These are phyloP conservation scores for Quercus berberidifolia DNA, from an alignment of 306 rosid genomes.

Conservation along the genomic window DNA sequence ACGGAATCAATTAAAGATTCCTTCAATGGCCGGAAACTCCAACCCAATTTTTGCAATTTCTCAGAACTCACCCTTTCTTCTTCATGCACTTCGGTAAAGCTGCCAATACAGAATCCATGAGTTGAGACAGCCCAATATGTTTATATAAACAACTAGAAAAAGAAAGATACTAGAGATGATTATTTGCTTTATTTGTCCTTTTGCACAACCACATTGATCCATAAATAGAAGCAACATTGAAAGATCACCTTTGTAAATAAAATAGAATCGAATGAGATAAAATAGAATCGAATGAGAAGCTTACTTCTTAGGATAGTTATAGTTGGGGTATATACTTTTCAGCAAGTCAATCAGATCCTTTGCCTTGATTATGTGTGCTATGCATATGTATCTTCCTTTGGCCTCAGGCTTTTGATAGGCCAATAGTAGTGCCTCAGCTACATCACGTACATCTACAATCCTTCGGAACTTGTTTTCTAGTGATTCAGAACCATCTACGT, in stretches of 20 bases:
- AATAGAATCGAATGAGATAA: no score
- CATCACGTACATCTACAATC: slow-evolving; percentile 63
- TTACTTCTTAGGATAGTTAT: slow-evolving; percentile 62
- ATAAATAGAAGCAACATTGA: not conserved
- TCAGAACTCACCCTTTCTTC: slow-evolving; percentile 29
- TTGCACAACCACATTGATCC: not conserved
- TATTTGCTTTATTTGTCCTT: not conserved
- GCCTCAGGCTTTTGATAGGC: slow-evolving; percentile 66
- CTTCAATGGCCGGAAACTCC: slow-evolving; percentile 55
- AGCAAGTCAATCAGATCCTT: slow-evolving; percentile 51
- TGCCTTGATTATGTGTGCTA: slow-evolving; percentile 23
- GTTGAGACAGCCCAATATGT: not conserved
- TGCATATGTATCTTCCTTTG: slow-evolving; percentile 68
- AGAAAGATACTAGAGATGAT: not conserved
- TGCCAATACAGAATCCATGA: slow-evolving; percentile 7
- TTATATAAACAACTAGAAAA: not conserved
- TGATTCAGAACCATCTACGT: slow-evolving; percentile 44
- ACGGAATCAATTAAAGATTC: slow-evolving; percentile 60
- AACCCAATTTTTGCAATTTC: slow-evolving; percentile 55
- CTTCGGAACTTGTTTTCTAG: slow-evolving; percentile 39
- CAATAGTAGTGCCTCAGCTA: slow-evolving; percentile 59
- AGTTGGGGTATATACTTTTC: slow-evolving; percentile 47
- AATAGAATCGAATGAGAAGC: slow-evolving; percentile 7
- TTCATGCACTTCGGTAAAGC: slow-evolving; percentile 36
- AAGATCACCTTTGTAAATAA: not conserved